phyloP scores from a whole-genome alignment of 1,284 basidiomycete genomes.

The Termitomyces sp. region DNA sequence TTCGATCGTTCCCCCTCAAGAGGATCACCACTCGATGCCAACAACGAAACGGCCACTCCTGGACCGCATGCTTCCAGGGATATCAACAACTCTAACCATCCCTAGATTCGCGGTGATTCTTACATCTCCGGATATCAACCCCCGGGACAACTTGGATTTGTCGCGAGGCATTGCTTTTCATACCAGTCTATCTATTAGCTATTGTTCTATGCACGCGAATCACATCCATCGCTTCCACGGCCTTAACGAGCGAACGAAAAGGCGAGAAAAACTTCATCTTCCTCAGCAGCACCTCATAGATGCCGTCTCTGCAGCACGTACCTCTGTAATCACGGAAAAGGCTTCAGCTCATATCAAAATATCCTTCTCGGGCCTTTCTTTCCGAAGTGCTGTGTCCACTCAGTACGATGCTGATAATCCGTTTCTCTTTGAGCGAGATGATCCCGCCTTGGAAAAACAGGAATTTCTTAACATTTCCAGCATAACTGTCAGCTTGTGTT shows the following conservation, averaged over 20 bases:
- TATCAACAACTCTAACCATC: constrained; percentile 55
- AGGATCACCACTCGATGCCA: constrained; percentile 16
- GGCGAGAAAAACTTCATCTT: constrained; percentile 47
- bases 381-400: constrained; percentile 59
- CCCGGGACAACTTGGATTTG: constrained; percentile 57
- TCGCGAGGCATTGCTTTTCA: constrained; percentile 70
- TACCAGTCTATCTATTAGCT: constrained; percentile 54
- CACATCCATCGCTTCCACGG: constrained; percentile 41
- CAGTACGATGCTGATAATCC: constrained; percentile 61
- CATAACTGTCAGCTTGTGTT: constrained; percentile 31
- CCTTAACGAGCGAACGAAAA: constrained; percentile 37
- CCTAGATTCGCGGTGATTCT: constrained; percentile 64
- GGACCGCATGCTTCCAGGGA: constrained; percentile 48
- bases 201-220: constrained; percentile 49
- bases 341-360: constrained; percentile 38
- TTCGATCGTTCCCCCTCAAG: constrained; percentile 26
- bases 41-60: constrained; percentile 16
- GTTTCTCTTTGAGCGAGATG: constrained; percentile 47
- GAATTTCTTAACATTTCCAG: constrained; percentile 46
- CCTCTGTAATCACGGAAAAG: constrained; percentile 26
- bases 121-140: constrained; percentile 75
- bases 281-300: constrained; percentile 60
- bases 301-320: constrained; percentile 44
- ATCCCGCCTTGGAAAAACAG: constrained; percentile 34
- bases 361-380: constrained; percentile 39